Base-by-base conservation (phyloP, 768 basidiomycete species). In the Pholiota conissans region DNA sequence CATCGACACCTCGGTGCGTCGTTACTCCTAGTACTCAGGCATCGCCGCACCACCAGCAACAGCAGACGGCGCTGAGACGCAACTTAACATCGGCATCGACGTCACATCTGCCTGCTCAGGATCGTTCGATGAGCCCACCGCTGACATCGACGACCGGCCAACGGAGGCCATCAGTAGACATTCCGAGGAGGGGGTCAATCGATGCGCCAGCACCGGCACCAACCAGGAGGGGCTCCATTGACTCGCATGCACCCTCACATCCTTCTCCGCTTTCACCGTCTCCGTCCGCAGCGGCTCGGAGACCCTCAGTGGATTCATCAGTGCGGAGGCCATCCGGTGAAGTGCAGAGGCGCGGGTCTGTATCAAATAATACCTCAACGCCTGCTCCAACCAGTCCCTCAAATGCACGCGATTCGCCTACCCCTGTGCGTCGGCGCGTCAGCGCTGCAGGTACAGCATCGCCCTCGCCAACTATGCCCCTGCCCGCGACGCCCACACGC, bases 81-180 rank as follows among this genome's bases (percentile, higher is more conserved):
- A 76, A 78, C 27, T 63, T 79, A 18, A 67, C 75, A 5, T 83
- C 85, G 2, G 63, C 77, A 5, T 84, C 86, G 3, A 69, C 81
- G 2, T 78, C 83, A 2, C 79, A 82, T 61, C 71, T 84, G 50
- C 80, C 81, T n/a, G 69, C 79, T 8, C 67, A 72, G 45, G 70
- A 73, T 13, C 73, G 61, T 57, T 30, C 50, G 39, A 22, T 28
- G 49, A 32, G 39, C 35, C 50, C 42, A 20, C 37, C 29, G 30
- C 71, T 56, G 57, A 71, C 63, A 35, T 69, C 62, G 63, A 74
- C 63, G 5, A 64, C 73, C 32, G 71, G 73, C 6, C 45, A 18
- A 29, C 42, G 54, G 42, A 47, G 54, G 18, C 64, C 77, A 24
- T 78, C 79, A 18, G 49, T 51, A 29, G 29, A 46, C 24, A 39